Conservation (phyloP, 1,284 basidiomycete species). For the Apiotrichum gracile region DNA sequence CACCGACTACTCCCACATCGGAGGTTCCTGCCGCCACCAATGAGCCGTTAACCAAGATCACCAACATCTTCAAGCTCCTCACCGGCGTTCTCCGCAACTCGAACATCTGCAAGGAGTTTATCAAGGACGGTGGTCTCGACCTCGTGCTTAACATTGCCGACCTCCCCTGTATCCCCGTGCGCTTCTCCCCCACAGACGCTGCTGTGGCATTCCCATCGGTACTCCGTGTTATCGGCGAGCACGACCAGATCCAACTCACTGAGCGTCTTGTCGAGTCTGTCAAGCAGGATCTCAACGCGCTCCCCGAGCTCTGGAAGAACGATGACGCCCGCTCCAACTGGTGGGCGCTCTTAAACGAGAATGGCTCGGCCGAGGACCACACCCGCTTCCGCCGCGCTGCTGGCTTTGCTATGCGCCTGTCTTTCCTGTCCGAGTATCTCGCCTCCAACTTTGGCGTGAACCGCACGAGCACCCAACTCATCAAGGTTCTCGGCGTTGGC, state of each 20-base stretch:
- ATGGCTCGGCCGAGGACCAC: conserved; percentile 10
- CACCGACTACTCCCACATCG: not conserved
- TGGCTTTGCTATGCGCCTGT: conserved; percentile 52
- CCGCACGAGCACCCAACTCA: conserved; percentile 65
- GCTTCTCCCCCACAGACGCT: conserved; percentile 79
- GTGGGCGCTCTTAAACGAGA: conserved; percentile 36
- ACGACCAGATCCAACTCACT: conserved; percentile 70
- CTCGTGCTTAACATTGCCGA: conserved; percentile 70
- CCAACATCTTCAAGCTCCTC: conserved; percentile 58
- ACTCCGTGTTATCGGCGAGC: conserved; percentile 81
- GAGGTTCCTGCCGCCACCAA: conserved; percentile 20
- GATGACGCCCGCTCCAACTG: conserved; percentile 54
- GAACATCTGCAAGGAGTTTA: conserved; percentile 83
- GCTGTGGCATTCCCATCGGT: conserved; percentile 75
- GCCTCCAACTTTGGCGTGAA: conserved; percentile 24
- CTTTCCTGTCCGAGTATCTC: conserved; percentile 75
- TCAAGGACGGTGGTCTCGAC: conserved; percentile 66
- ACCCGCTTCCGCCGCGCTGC: conserved; percentile 6
- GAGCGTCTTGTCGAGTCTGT: conserved; percentile 67
- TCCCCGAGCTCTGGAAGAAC: conserved; percentile 64
- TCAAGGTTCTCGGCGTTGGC: conserved; percentile 66
- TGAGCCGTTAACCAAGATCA: conserved; percentile 18
- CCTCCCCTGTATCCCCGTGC: conserved; percentile 81
- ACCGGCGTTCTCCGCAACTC: conserved; percentile 89
- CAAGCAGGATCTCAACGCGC: conserved; percentile 63